Evolutionary conservation across 306 rosid genomes (phyloP), one percentile per base, ranked within the genome.

Genomic region (Datisca glomerata): DNA sequence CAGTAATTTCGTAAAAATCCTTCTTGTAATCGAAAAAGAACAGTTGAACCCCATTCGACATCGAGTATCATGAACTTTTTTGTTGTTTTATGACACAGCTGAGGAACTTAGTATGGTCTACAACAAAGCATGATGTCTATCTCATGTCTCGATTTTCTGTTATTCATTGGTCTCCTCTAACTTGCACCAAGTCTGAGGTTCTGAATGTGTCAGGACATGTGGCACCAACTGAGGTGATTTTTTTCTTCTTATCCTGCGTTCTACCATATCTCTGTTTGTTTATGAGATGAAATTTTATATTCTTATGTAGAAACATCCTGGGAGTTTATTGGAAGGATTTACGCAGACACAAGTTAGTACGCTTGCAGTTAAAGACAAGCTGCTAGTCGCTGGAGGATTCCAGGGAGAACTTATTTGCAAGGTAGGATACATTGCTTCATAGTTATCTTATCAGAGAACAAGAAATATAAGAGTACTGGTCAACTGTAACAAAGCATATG

Each of bases 361-460:
- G 17, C 73, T 85, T 53, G 72, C 95, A 18, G 93, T 80, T 10
- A 76, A 85, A 28, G 86, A 85, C 47, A 74, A 80, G 45, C 60
- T 85, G 47, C 67, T 85, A 51, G 79, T 85, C 63, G 93, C 93
- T 55, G 95, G 95, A 57, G 95, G 95, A 24, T 80, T 80, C 63
- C 95, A 80, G 57, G 95, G 95, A 45, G 95, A 85, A 50, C 93
- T 85, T 56, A 85, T 85, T 66, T 85, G 95, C 78, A 85, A 84
- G 94, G 95, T 80, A 59, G 37, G 33, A 53, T 25, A 6, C 35
- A 8, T 15, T 31, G 6, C 16, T 2, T n/a, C n/a, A n/a, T n/a
- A n/a, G n/a, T n/a, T n/a, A n/a, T n/a, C n/a, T n/a, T n/a, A n/a
- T n/a, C n/a, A n/a, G n/a, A n/a, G n/a, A n/a, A n/a, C n/a, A n/a